Evolutionary conservation across 495 filamentous ascomycete species (phyloP).

Genomic region (Lepidopterella palustris): DNA sequence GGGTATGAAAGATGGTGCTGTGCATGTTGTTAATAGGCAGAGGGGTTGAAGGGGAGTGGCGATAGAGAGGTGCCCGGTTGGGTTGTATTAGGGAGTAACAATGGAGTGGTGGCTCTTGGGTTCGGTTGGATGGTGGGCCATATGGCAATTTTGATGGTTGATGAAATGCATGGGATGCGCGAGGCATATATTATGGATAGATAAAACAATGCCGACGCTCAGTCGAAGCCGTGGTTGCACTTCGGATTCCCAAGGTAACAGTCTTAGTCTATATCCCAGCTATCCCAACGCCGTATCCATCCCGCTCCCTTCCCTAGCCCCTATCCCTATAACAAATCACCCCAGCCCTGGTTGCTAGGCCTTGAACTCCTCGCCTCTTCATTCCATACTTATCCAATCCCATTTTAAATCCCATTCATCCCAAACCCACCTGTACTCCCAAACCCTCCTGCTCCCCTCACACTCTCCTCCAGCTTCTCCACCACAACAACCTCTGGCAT

Average conservation of each 20-base stretch:
- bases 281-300: background rate
- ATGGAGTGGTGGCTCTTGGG: no score
- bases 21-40: conserved; percentile 6
- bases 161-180: no score
- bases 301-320: no score
- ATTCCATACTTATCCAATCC: background rate
- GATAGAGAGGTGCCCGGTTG: background rate
- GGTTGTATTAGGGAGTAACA: background rate
- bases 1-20: conserved; percentile 2
- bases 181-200: no score
- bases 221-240: no score
- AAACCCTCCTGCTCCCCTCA: conserved; percentile 85
- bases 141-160: no score
- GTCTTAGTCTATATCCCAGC: no score
- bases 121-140: no score
- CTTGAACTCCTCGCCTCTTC: background rate
- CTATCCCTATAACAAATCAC: no score
- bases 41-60: background rate
- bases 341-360: background rate
- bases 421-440: conserved; percentile 74
- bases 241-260: no score
- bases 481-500: conserved; percentile 88
- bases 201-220: no score
- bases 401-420: conserved; percentile 8
- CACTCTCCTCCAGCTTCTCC: conserved; percentile 80